Percentiles rank a stretch among this genome's conserved stretches.
Conservation (phyloP, 1,284 basidiomycete genomes). For the Melanopsichium pennsylvanicum region DNA sequence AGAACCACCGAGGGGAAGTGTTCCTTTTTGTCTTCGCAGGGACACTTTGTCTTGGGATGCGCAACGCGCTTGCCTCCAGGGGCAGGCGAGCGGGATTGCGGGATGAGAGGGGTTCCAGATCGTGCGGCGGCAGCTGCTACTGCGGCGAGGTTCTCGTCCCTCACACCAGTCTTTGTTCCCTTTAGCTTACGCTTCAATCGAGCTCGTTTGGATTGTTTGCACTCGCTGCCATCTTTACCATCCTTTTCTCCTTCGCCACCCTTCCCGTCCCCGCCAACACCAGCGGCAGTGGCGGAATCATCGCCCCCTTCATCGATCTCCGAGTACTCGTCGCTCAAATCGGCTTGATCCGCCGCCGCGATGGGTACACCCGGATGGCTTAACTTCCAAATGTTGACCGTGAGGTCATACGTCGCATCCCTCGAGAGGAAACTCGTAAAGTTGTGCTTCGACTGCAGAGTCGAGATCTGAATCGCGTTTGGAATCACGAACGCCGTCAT, state of each 20-base stretch:
- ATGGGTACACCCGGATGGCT: conserved; percentile 78
- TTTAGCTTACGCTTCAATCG: conserved; percentile 53
- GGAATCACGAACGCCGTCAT: conserved; percentile 99
- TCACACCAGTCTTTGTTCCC: conserved; percentile 43
- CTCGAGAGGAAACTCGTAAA: conserved; percentile 96
- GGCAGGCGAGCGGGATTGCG: conserved; percentile 30
- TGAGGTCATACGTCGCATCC: conserved; percentile 94
- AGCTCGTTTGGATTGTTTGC: conserved; percentile 51
- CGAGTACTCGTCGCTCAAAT: conserved; percentile 49
- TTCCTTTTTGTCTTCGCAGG: conserved; percentile 75
- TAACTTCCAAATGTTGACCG: conserved; percentile 93
- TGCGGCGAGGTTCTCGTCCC: conserved; percentile 39
- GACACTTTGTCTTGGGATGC: conserved; percentile 74
- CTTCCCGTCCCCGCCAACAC: conserved; percentile 23
- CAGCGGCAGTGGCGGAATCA: conserved; percentile 6
- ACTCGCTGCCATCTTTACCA: conserved; percentile 19
- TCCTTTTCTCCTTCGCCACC: conserved; percentile 12
- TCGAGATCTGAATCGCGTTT: conserved; percentile 92
- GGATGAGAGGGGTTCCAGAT: conserved; percentile 37
- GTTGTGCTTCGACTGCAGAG: conserved; percentile 78
- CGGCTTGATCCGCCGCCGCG: conserved; percentile 63
- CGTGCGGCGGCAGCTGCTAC: conserved; percentile 37
- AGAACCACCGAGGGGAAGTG: conserved; percentile 80
- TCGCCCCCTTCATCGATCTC: conserved; percentile 46
- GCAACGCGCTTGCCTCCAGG: conserved; percentile 44